A percentile compares a stretch with the other conserved stretches of the same genome.
phyloP scores from a whole-genome alignment of 2,329 filamentous ascomycete species.

The Monosporascus sp. region DNA sequence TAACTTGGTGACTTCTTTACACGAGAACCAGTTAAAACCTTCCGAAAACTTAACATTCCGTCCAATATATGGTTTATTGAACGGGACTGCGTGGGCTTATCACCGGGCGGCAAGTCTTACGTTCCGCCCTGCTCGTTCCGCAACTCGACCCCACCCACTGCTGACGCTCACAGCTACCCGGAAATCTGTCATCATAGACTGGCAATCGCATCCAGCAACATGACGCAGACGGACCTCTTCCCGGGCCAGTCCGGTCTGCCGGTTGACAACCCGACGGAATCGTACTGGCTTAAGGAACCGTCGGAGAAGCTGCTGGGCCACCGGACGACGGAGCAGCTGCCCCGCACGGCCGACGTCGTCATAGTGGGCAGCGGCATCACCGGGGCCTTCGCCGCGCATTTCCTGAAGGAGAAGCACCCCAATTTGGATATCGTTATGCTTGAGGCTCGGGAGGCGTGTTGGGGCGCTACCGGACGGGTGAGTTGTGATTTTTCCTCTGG shows the following conservation, averaged over 20 bases:
- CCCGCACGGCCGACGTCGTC: constrained; percentile 59
- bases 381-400: constrained; percentile 64
- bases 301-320: constrained; percentile 61
- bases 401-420: constrained; percentile 43
- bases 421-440: constrained; percentile 61
- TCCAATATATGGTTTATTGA: no score
- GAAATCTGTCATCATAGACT: no score
- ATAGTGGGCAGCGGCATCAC: constrained; percentile 73
- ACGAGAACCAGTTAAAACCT: no score
- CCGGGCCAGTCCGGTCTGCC: constrained; percentile 49
- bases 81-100: no score
- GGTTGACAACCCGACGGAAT: constrained; percentile 52
- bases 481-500: constrained; percentile 25
- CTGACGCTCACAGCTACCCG: no score
- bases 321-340: constrained; percentile 59
- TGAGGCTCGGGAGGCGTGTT: constrained; percentile 75
- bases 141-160: neutral
- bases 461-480: constrained; percentile 76
- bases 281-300: constrained; percentile 71
- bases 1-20: no score
- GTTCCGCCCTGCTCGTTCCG: no score
- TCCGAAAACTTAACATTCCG: no score
- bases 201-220: neutral
- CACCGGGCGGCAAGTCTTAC: no score
- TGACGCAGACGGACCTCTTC: constrained; percentile 13